phyloP scores from a whole-genome alignment of 2,329 filamentous ascomycete genomes.

The Pseudopithomyces maydicus region DNA sequence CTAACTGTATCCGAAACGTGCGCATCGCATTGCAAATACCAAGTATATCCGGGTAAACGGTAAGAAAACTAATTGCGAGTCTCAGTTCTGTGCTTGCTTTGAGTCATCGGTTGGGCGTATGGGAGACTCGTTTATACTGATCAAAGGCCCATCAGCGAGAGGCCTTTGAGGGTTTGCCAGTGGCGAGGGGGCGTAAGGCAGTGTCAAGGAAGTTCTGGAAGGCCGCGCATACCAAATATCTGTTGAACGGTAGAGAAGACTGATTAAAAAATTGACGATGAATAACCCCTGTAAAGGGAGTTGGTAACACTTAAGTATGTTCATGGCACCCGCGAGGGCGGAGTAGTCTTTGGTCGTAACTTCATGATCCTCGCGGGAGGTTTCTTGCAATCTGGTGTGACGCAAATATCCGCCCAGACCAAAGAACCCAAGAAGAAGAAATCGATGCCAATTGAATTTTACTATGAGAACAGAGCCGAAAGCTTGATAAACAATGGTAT shows the following conservation, averaged over 20 bases:
- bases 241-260: constrained; percentile 14
- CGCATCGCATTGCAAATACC: constrained; percentile 9
- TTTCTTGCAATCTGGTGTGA: constrained; percentile 31
- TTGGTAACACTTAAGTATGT: constrained; percentile 35
- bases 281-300: constrained; percentile 14
- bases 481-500: constrained; percentile 44
- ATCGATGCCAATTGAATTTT: constrained; percentile 33
- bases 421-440: constrained; percentile 18
- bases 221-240: constrained; percentile 43
- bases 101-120: constrained; percentile 1
- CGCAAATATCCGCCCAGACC: constrained; percentile 27
- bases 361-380: constrained; percentile 39
- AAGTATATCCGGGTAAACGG: constrained; percentile 1
- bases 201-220: constrained; percentile 10
- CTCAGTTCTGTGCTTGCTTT: constrained; percentile 3
- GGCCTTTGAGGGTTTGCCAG: neutral
- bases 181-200: constrained; percentile 7
- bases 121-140: neutral
- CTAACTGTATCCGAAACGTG: constrained; percentile 7
- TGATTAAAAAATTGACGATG: constrained; percentile 24
- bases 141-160: neutral
- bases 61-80: constrained; percentile 2
- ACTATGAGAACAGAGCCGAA: constrained; percentile 35
- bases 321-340: constrained; percentile 45
- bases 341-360: constrained; percentile 46